Base-by-base conservation (phyloP, 192 early-diverging fungal genomes). In the Lobosporangium transversale region DNA sequence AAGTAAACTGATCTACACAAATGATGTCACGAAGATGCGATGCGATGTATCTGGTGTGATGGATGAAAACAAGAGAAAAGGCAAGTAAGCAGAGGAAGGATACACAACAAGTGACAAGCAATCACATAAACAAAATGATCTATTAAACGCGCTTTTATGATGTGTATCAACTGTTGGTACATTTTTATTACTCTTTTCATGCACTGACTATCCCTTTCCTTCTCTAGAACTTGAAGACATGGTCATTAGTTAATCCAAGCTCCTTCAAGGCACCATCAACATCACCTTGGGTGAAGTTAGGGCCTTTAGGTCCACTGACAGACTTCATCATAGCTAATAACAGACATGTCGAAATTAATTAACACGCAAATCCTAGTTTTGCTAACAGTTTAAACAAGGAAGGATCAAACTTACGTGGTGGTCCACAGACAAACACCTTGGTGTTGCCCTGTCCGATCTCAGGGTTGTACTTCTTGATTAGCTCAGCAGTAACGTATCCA, bases 191-290 rank as follows among this genome's bases (percentile, higher is more conserved):
- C 37, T 40, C 14, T 14, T 40, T 40, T 14, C 37, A 10, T 10
- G 37, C 37, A 40, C 37, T 40, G 37, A 40, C 37, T 40, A 7
- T 40, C 37, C 14, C 8, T 14, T 10, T 40, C 37, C 37, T 40
- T 14, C 37, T 40, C 86, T 82, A 94, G 63, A 93, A 94, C 82
- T 94, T 94, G 79, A 91, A 92, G n/a, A 96, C 93, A 62, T 94
- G 85, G 18, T 85, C 61, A 8, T 85, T 80, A 32, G 82, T 83
- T 78, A 90, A 90, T 12, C 93, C 92, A 51, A 93, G 79, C 76
- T 90, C 85, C 86, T 92, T 90, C 37, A 98, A 83, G n/a, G 94
- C 80, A 49, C 97, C 97, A 24, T 78, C 80, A 43, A 98, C 70
- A 23, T 89, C 85, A 33, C 97, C 97, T 80, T 97, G 97, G 24